Evolutionary conservation across 768 basidiomycete genomes (phyloP).

Genomic region (Rossbeevera mucosa): DNA sequence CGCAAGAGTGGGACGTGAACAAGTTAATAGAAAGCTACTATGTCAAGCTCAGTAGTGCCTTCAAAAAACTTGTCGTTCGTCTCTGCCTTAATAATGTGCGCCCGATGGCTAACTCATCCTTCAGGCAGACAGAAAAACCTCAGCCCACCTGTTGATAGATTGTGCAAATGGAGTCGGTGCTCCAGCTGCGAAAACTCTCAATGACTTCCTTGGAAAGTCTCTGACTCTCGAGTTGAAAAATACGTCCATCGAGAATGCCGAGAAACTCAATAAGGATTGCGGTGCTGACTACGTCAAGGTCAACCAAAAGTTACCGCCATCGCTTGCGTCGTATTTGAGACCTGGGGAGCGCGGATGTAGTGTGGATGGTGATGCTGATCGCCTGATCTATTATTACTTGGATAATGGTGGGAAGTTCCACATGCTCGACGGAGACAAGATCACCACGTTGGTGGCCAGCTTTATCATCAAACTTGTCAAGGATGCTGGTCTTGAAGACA

Average conservation of each 20-base stretch:
- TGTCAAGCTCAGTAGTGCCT: conserved; percentile 73
- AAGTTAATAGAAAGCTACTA: conserved; percentile 83
- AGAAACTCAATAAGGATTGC: conserved; percentile 79
- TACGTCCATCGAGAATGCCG: conserved; percentile 55
- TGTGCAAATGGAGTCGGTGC: conserved; percentile 99
- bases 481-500: conserved; percentile 70
- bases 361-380: conserved; percentile 95
- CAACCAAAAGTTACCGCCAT: conserved; percentile 78
- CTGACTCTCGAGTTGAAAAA: conserved; percentile 69
- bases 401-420: conserved; percentile 75
- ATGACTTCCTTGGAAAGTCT: conserved; percentile 51
- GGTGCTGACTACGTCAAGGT: conserved; percentile 99
- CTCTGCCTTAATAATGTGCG: not conserved
- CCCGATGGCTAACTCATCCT: conserved; percentile 5
- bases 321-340: conserved; percentile 55
- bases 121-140: conserved; percentile 55
- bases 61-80: conserved; percentile 83
- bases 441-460: conserved; percentile 86
- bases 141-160: conserved; percentile 73
- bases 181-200: conserved; percentile 58
- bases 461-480: conserved; percentile 90
- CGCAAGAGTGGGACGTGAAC: conserved; percentile 71
- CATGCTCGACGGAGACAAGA: conserved; percentile 98
- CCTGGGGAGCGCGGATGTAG: conserved; percentile 84
- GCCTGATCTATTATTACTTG: conserved; percentile 92